Evolutionary conservation across 441 rosid genomes (phyloP).

Genomic region (Pelargonium fulgidum): DNA sequence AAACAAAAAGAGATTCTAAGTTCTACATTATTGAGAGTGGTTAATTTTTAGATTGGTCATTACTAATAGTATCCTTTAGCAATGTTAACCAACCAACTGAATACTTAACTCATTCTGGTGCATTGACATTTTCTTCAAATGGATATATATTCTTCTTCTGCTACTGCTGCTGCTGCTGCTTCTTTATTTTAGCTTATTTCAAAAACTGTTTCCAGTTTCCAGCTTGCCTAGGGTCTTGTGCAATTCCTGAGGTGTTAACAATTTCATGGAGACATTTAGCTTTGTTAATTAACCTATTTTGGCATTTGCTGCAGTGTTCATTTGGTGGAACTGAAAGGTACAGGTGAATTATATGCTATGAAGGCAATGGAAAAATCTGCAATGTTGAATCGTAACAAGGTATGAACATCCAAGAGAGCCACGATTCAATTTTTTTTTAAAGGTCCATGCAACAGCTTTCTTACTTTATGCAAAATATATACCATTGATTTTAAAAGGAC

Average conservation of each 20-base stretch:
- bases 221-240: background rate
- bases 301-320: conserved; percentile 54
- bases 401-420: conserved; percentile 17
- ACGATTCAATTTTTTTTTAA: background rate
- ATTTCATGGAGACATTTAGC: background rate
- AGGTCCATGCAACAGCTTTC: background rate
- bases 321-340: conserved; percentile 74
- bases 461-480: conserved; percentile 5
- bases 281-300: background rate
- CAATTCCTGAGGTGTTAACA: background rate
- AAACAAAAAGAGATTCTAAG: no score
- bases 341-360: conserved; percentile 80
- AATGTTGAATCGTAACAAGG: conserved; percentile 95
- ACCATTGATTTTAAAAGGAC: conserved; percentile 6
- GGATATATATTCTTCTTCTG: background rate
- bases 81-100: background rate
- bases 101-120: background rate
- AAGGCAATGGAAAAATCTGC: conserved; percentile 94
- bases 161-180: background rate
- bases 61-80: background rate
- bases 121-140: background rate
- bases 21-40: no score
- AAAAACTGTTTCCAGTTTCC: no score
- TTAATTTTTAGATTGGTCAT: background rate
- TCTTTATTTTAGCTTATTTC: background rate